Conservation (phyloP, 805 yeast genomes). For the Ogataea salicorniae region DNA sequence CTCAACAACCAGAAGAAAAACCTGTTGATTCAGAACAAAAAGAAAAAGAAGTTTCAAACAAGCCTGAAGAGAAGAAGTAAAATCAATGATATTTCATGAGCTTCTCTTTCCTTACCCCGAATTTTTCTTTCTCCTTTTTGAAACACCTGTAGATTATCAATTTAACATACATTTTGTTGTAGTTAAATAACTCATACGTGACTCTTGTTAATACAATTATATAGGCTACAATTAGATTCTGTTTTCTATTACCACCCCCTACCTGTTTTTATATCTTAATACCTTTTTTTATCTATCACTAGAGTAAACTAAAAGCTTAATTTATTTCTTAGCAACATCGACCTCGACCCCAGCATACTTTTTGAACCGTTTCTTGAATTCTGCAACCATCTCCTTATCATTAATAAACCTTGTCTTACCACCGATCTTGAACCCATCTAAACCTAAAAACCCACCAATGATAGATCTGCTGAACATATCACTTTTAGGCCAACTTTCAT, state of each 20-base stretch:
- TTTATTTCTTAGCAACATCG: background rate
- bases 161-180: too few species aligned
- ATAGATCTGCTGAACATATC: constrained; percentile 42
- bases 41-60: background rate
- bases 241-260: too few species aligned
- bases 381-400: constrained; percentile 9
- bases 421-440: constrained; percentile 33
- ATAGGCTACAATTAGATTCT: too few species aligned
- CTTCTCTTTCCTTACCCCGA: too few species aligned
- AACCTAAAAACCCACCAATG: constrained; percentile 40
- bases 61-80: background rate
- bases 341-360: constrained; percentile 10
- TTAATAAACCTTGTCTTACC: constrained; percentile 25
- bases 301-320: background rate
- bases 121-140: too few species aligned
- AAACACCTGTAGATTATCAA: too few species aligned
- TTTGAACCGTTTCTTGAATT: constrained; percentile 8
- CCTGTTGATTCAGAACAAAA: background rate
- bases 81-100: too few species aligned
- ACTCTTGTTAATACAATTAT: too few species aligned
- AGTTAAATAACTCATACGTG: too few species aligned
- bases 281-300: too few species aligned
- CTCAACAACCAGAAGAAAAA: background rate
- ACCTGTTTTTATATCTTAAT: too few species aligned
- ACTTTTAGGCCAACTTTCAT: constrained; percentile 40